Conservation (phyloP, 1,284 basidiomycete species). For the Mrakiaceae sp. region DNA sequence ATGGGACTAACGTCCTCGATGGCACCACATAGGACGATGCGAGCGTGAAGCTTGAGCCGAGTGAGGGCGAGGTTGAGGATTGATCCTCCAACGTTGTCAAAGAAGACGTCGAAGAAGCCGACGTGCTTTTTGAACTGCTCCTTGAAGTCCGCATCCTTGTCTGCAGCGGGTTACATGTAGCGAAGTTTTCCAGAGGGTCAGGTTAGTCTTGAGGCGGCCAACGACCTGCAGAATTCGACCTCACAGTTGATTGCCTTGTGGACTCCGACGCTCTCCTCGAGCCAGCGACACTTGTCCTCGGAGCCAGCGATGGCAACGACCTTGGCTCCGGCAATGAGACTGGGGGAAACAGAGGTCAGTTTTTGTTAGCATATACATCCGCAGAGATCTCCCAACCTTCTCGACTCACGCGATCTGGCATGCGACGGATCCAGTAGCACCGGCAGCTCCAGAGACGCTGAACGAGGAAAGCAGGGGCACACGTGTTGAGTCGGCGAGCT, state of each 20-base stretch:
- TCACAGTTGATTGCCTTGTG: constrained; percentile 64
- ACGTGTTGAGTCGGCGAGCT: too few species aligned
- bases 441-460: constrained; percentile 69
- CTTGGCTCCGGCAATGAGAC: constrained; percentile 37
- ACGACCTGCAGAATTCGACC: too few species aligned
- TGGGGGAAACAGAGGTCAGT: neutral
- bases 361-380: neutral
- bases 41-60: constrained; percentile 60
- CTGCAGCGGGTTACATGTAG: neutral
- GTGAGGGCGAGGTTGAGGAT: constrained; percentile 61
- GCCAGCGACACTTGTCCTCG: constrained; percentile 69
- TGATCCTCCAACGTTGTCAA: constrained; percentile 72
- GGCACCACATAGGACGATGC: constrained; percentile 64
- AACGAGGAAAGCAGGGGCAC: too few species aligned
- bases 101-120: constrained; percentile 62
- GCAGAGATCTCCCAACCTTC: constrained; percentile 37
- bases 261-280: constrained; percentile 66
- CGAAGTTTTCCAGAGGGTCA: too few species aligned
- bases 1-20: constrained; percentile 42
- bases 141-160: constrained; percentile 65
- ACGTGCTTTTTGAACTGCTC: constrained; percentile 37
- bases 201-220: too few species aligned
- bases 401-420: constrained; percentile 58
- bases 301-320: constrained; percentile 76
- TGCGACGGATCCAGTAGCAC: constrained; percentile 45